A percentile compares a stretch with the other conserved stretches of the same genome.
Conservation (phyloP, 495 filamentous ascomycete genomes). For the Barbatosphaeria neglecta region DNA sequence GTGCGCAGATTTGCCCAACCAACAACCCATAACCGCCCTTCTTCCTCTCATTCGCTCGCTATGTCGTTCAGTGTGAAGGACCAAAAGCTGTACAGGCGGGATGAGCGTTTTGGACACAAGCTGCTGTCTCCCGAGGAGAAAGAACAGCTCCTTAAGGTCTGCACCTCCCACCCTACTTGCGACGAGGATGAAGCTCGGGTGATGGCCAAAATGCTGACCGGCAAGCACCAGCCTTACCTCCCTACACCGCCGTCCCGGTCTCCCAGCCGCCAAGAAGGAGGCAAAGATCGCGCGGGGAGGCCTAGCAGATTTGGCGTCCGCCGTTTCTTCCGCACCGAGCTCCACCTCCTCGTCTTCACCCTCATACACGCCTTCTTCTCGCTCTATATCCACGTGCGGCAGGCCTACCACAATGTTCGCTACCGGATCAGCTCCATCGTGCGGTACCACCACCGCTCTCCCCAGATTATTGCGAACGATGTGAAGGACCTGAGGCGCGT, state of each 20-base stretch:
- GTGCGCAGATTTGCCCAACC: not conserved
- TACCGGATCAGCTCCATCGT: slow-evolving; percentile 67
- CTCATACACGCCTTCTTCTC: slow-evolving; percentile 74
- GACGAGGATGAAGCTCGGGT: slow-evolving; percentile 1
- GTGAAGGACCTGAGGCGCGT: slow-evolving; percentile 60
- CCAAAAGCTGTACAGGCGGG: slow-evolving; percentile 48
- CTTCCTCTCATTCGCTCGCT: slow-evolving; percentile 2
- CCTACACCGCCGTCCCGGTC: slow-evolving; percentile 42
- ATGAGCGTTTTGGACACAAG: slow-evolving; percentile 45
- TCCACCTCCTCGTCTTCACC: slow-evolving; percentile 59
- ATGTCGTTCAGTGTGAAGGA: slow-evolving; percentile 47
- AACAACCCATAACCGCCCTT: not conserved
- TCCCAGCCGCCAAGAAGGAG: slow-evolving; percentile 10
- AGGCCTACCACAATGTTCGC: slow-evolving; percentile 62
- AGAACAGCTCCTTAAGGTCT: slow-evolving; percentile 52
- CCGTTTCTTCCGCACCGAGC: slow-evolving; percentile 51
- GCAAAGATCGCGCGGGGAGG: slow-evolving; percentile 11
- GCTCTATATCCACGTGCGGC: slow-evolving; percentile 69
- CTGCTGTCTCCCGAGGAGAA: slow-evolving; percentile 55
- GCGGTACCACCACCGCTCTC: slow-evolving; percentile 87
- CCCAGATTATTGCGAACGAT: slow-evolving; percentile 80
- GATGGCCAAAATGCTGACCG: slow-evolving; percentile 8
- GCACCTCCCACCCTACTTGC: not conserved
- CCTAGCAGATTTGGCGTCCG: slow-evolving; percentile 46
- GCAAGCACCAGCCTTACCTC: slow-evolving; percentile 54